Percentiles rank a stretch among this genome's conserved stretches.
Evolutionary conservation across 192 early-diverging fungal species (phyloP).

Genomic region (Coemansia sp.): DNA sequence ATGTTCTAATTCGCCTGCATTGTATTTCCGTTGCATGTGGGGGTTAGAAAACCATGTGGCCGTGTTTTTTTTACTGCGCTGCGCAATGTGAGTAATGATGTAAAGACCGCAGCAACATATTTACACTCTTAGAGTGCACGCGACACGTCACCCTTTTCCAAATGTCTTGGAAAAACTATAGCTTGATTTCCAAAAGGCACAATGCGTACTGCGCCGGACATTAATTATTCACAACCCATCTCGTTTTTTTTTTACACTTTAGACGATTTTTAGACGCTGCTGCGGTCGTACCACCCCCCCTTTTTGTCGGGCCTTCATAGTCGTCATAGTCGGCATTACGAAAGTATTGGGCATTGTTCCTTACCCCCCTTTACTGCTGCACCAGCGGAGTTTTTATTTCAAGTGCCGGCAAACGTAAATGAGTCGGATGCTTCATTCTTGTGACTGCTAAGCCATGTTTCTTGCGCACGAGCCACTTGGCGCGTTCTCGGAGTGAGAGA

Average conservation of each 20-base stretch:
- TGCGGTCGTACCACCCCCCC: slow-evolving; percentile 1
- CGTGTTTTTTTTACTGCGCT: background rate
- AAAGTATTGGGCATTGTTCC: background rate
- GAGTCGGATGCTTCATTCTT: background rate
- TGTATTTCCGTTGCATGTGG: background rate
- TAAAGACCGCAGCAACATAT: background rate
- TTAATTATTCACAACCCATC: background rate
- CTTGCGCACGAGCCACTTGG: slow-evolving; percentile 2
- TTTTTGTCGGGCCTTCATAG: background rate
- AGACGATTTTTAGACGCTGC: background rate
- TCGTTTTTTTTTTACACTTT: background rate
- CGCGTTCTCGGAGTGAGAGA: background rate
- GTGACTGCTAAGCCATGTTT: slow-evolving; percentile 10
- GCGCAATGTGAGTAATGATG: background rate
- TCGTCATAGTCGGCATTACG: background rate
- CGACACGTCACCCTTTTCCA: background rate
- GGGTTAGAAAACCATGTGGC: background rate
- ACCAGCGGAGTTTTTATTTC: background rate
- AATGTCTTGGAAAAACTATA: background rate
- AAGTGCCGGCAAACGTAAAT: background rate
- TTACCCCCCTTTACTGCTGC: background rate
- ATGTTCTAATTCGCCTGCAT: background rate
- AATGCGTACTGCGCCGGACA: slow-evolving; percentile 1
- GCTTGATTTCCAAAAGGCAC: slow-evolving; percentile 3
- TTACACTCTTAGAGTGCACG: background rate